Evolutionary conservation across 2,329 filamentous ascomycete genomes (phyloP).

Genomic region (Monosporascus sp.): DNA sequence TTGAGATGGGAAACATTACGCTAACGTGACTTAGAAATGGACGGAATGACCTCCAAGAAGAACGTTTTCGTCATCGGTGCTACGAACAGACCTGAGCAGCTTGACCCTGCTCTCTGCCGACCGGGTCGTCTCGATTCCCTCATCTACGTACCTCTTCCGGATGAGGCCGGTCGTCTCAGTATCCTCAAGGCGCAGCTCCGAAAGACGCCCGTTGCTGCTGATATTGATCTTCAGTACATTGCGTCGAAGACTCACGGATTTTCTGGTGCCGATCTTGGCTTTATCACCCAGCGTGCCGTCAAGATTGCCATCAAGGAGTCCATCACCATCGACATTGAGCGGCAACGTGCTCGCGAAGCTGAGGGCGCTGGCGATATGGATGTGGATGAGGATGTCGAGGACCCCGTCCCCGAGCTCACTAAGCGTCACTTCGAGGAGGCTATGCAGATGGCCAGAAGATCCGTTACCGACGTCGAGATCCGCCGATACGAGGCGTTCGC

Average conservation of each 20-base stretch:
- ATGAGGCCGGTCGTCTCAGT: conserved; percentile 80
- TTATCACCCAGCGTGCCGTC: conserved; percentile 97
- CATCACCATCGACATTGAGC: conserved; percentile 83
- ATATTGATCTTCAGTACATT: conserved; percentile 88
- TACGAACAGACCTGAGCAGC: conserved; percentile 97
- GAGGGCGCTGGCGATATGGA: conserved; percentile 77
- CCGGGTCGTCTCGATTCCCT: conserved; percentile 97
- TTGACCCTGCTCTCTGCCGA: conserved; percentile 96
- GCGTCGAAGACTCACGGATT: conserved; percentile 97
- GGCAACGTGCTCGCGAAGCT: conserved; percentile 81
- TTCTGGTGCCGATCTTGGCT: conserved; percentile 98
- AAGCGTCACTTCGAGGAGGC: conserved; percentile 98
- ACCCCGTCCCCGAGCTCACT: conserved; percentile 92
- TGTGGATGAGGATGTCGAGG: conserved; percentile 81
- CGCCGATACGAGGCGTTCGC: conserved; percentile 97
- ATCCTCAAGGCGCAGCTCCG: conserved; percentile 95
- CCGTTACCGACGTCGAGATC: conserved; percentile 95
- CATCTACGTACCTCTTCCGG: conserved; percentile 95
- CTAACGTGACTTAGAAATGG: conserved; percentile 72
- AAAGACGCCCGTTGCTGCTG: conserved; percentile 87
- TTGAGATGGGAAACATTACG: conserved; percentile 3
- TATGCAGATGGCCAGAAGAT: conserved; percentile 89
- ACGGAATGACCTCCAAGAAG: conserved; percentile 99
- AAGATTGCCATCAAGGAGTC: conserved; percentile 99
- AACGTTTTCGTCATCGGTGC: conserved; percentile 99